Evolutionary conservation across 306 rosid genomes (phyloP).

Genomic region (Cyclanthera cordifolia): DNA sequence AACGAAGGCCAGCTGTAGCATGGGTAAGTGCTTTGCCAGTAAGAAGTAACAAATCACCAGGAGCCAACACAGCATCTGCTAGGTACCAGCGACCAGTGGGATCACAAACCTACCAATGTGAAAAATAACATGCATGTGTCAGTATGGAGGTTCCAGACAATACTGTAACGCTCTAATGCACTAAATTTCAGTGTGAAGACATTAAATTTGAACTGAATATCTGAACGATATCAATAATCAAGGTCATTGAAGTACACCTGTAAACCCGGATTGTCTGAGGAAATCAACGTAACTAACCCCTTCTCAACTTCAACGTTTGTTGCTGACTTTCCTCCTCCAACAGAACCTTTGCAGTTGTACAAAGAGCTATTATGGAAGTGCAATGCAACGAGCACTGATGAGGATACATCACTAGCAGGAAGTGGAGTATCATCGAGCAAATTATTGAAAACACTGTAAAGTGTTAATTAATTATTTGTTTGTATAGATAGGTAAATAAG

Average conservation of each 20-base stretch:
- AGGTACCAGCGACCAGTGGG: conserved; percentile 90
- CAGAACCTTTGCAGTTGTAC: conserved; percentile 63
- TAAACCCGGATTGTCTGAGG: conserved; percentile 79
- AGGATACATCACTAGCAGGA: conserved; percentile 75
- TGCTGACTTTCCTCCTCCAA: conserved; percentile 73
- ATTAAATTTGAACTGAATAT: neutral
- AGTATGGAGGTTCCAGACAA: neutral
- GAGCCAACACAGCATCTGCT: conserved; percentile 64
- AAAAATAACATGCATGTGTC: conserved; percentile 16
- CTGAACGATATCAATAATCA: conserved; percentile 11
- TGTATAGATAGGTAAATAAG: conserved; percentile 12
- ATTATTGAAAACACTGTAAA: conserved; percentile 77
- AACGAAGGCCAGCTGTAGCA: conserved; percentile 82
- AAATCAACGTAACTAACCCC: conserved; percentile 79
- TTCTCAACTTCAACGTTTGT: conserved; percentile 73
- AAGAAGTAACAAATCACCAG: conserved; percentile 83
- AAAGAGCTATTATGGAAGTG: conserved; percentile 37
- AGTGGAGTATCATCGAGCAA: conserved; percentile 91
- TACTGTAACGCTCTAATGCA: neutral
- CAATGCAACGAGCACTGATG: conserved; percentile 78
- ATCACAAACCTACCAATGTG: conserved; percentile 63
- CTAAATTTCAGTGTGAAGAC: neutral
- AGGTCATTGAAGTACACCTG: conserved; percentile 51
- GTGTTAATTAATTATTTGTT: neutral
- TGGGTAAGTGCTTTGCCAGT: conserved; percentile 93